Evolutionary conservation across 2,329 filamentous ascomycete genomes (phyloP).

Genomic region (Neonectria sp.): DNA sequence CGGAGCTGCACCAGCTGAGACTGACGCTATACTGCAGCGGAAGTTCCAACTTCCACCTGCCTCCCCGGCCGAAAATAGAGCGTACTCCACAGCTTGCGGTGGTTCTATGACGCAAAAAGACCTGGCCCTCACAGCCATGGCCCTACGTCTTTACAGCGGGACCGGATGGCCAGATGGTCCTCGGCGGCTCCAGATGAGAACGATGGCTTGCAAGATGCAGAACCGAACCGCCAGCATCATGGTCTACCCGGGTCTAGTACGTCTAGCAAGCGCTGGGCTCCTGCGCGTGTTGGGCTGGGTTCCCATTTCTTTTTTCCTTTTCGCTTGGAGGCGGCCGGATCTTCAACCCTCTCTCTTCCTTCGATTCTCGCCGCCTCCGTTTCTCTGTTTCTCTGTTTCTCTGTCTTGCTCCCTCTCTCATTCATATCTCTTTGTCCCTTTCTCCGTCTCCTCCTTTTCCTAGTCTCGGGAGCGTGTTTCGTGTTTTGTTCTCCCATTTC

Average conservation of each 20-base stretch:
- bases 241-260: neutral
- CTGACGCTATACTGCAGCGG: neutral
- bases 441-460: conserved; percentile 19
- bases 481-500: conserved; percentile 31
- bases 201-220: conserved; percentile 27
- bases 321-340: conserved; percentile 15
- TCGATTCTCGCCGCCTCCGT: conserved; percentile 21
- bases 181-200: conserved; percentile 24
- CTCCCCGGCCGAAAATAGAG: conserved; percentile 10
- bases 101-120: conserved; percentile 23
- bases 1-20: neutral
- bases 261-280: conserved; percentile 28
- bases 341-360: conserved; percentile 13
- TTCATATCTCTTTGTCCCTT: conserved; percentile 17
- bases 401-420: conserved; percentile 11
- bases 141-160: conserved; percentile 1
- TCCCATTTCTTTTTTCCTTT: conserved; percentile 14
- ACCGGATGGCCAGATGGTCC: neutral
- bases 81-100: conserved; percentile 1
- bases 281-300: conserved; percentile 15
- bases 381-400: conserved; percentile 14
- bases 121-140: neutral
- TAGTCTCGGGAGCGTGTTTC: conserved; percentile 31
- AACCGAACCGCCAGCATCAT: conserved; percentile 24
- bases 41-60: neutral